Conservation (phyloP, 257 asterid species). For the Gentiana dahurica region DNA sequence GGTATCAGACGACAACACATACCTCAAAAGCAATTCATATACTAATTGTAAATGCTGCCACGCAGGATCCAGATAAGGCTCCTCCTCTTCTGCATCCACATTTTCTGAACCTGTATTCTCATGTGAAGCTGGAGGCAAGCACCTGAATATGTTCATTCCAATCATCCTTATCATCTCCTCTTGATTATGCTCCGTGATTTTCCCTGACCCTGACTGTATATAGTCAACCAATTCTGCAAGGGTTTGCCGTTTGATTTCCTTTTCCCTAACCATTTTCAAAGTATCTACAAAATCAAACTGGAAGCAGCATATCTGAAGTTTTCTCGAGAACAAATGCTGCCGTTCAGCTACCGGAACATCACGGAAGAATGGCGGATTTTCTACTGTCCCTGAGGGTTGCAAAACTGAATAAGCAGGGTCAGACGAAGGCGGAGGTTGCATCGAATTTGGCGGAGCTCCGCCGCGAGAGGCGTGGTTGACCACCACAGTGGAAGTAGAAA, state of each 20-base stretch:
- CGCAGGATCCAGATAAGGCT: slow-evolving; percentile 52
- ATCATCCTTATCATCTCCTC: slow-evolving; percentile 71
- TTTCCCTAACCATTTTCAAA: slow-evolving; percentile 45
- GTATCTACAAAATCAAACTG: slow-evolving; percentile 48
- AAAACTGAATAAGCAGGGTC: slow-evolving; percentile 10
- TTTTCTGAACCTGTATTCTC: slow-evolving; percentile 51
- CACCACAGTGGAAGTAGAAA: slow-evolving; percentile 35
- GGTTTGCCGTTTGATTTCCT: slow-evolving; percentile 62
- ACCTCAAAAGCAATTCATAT: slow-evolving; percentile 61
- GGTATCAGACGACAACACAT: slow-evolving; percentile 57
- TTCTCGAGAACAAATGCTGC: slow-evolving; percentile 43
- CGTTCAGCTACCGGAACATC: slow-evolving; percentile 54
- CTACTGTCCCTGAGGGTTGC: slow-evolving; percentile 33
- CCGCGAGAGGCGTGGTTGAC: slow-evolving; percentile 40
- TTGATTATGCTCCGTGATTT: slow-evolving; percentile 49
- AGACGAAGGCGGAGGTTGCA: slow-evolving; percentile 10
- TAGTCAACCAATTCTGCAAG: slow-evolving; percentile 63
- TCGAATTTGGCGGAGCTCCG: slow-evolving; percentile 14
- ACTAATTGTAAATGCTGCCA: slow-evolving; percentile 78
- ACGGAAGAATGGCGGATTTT: slow-evolving; percentile 47
- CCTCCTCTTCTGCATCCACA: slow-evolving; percentile 61
- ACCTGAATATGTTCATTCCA: slow-evolving; percentile 53
- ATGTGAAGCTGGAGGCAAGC: slow-evolving; percentile 52
- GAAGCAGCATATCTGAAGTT: slow-evolving; percentile 50
- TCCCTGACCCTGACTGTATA: slow-evolving; percentile 47